Base-by-base conservation (phyloP, 768 basidiomycete species). In the Leccinellum luteum region DNA sequence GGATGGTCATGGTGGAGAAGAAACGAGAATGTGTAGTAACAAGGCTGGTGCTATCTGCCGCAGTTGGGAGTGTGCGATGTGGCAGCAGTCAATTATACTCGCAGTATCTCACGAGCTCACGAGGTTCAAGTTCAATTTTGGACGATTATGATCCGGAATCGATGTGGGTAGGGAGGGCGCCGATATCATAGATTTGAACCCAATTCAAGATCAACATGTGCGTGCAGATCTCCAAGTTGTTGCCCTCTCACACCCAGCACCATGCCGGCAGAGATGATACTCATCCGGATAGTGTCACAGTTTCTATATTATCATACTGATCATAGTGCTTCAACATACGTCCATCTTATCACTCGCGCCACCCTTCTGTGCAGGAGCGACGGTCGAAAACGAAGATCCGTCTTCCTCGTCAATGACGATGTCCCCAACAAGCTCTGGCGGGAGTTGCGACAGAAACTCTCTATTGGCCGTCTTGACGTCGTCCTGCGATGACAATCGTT, bases 401-500 rank as follows among this genome's bases (percentile, higher is more conserved):
- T 60, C 53, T 19, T 60, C 65, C 10, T 60, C 65, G 4, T 67
- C 61, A 10, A 60, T 47, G 23, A 48, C 32, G 35, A 69, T 67
- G 31, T 70, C 67, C 13, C 63, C 68, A 21, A 70, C 68, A 9
- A 70, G 62, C 38, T 70, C 68, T 2, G 63, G 60, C 0, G 74
- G 70, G 10, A 78, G 68, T 17, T 70, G 65, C 3, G 69, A 61
- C 23, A 77, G 66, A 64, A 78, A 78, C 27, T 64, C 62, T 38
- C 59, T 57, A 63, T 79, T 79, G 55, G 76, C 72, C 47, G 64
- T 60, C 51, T 69, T 72, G n/a, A 79, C 75, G 19, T 64, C 61
- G 51, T 75, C 66, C 77, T 64, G 8, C 19, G 6, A 30, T 10
- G 7, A 3, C 2, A 30, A 41, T 41, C 10, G 19, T 43, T 43